These are phyloP conservation scores for Triticum urartu DNA, from an alignment of 176 grass and related monocot genomes.

Conservation along the genomic window DNA sequence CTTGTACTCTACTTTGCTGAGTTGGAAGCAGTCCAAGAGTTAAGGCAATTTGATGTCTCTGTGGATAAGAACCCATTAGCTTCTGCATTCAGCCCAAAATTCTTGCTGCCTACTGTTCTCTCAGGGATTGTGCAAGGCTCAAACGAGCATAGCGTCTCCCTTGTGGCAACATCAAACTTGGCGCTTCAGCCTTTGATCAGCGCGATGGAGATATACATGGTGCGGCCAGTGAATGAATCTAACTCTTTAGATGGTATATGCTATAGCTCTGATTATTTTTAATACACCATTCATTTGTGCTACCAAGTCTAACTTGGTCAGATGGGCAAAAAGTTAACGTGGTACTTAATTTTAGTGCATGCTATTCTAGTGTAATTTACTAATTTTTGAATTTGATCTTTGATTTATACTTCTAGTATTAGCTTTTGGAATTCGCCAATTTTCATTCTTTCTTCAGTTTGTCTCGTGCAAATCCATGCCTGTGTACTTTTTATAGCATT, in stretches of 20 bases:
- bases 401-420: not conserved
- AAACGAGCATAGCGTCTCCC: not conserved
- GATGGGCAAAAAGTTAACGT: not conserved
- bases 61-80: conserved; percentile 11
- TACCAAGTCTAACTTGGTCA: not conserved
- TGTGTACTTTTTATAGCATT: not conserved
- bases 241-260: conserved; percentile 33
- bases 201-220: conserved; percentile 37
- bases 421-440: not conserved
- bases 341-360: not conserved
- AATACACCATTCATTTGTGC: not conserved
- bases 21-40: not conserved
- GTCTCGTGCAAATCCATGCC: not conserved
- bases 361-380: not conserved
- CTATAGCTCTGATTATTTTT: not conserved
- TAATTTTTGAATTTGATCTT: not conserved
- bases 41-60: conserved; percentile 35
- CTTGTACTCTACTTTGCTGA: conserved; percentile 31
- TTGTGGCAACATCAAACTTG: conserved; percentile 20
- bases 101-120: not conserved
- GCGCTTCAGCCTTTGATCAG: conserved; percentile 33
- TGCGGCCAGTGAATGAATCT: not conserved
- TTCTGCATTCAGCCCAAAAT: conserved; percentile 2
- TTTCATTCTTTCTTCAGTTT: not conserved
- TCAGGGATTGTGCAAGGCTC: not conserved